Evolutionary conservation across 768 basidiomycete species (phyloP), one percentile per base, ranked within the genome.

Genomic region (Pleurotus citrinopileatus): DNA sequence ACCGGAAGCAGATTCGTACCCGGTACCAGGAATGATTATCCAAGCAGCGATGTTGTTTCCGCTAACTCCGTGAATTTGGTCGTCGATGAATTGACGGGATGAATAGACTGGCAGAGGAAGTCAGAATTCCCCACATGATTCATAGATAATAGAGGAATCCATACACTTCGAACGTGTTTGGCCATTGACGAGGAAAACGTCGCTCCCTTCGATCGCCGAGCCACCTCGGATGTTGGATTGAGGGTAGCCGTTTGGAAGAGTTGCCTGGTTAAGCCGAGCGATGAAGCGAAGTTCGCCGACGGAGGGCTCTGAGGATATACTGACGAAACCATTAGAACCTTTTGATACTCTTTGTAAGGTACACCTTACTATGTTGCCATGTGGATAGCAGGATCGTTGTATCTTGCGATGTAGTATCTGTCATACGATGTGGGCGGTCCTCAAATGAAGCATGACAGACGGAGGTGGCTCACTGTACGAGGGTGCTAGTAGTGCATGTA

Each of bases 241-340:
- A 2, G 60, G n/a, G 54, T 57, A 57, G 4, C 71, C 71, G 37
- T 61, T 66, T 45, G 67, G 61, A 4, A 71, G 46, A n/a, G 66
- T 60, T 6, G 61, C 27, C 4, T 55, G 56, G 13, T 59, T 59
- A 42, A 73, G 64, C 43, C 71, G 69, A 19, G 69, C 65, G 46
- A 73, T 71, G 60, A 66, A 73, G 44, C 71, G 69, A 4, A 73
- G 67, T 53, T 73, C 71, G 13, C 71, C 71, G 20, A 73, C 62
- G n/a, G 65, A 58, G 0, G 71, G 71, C 51, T 73, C 68, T 1
- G 68, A 64, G 2, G 69, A 61, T 9, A 64, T 69, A 38, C 69
- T 72, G 50, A 54, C 19, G 52, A 25, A 32, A 15, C 4, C 10
- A 15, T 51, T 17, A 15, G 29, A 22, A 9, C 10, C 7, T 10